phyloP scores from a whole-genome alignment of 2,329 filamentous ascomycete species.

The Pochonia chlamydosporia region DNA sequence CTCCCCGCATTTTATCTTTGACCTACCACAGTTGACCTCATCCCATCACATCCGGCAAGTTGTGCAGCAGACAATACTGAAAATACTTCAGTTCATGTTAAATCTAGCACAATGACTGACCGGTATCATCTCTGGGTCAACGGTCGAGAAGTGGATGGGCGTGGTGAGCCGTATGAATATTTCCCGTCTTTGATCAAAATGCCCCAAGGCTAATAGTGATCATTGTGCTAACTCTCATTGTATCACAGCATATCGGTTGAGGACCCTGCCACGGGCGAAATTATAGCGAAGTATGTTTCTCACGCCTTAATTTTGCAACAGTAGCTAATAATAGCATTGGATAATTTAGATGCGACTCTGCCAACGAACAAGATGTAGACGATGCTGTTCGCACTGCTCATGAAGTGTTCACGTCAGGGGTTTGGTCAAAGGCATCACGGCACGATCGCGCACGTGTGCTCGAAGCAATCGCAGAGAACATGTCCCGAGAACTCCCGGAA shows the following conservation, averaged over 20 bases:
- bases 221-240: not conserved
- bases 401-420: constrained; percentile 58
- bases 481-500: constrained; percentile 44
- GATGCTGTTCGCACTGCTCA: constrained; percentile 41
- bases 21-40: too few relatives aligned
- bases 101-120: not conserved
- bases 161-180: constrained; percentile 5
- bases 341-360: constrained; percentile 20
- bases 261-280: constrained; percentile 46
- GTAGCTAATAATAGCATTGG: not conserved
- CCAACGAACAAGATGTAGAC: constrained; percentile 22
- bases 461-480: constrained; percentile 50
- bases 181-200: too few relatives aligned
- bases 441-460: constrained; percentile 57
- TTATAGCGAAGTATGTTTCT: constrained; percentile 41
- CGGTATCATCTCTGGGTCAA: constrained; percentile 8
- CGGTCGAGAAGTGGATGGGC: constrained; percentile 5
- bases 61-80: too few relatives aligned
- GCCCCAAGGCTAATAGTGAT: not conserved
- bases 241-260: constrained; percentile 44
- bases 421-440: constrained; percentile 57
- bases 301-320: not conserved
- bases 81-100: too few relatives aligned
- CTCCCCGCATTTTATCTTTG: too few relatives aligned
- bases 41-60: too few relatives aligned